Percentiles rank a stretch among this genome's conserved stretches.
These are phyloP conservation scores for Chloropicon primus DNA, from an alignment of 139 green algal genomes.

Conservation along the genomic window DNA sequence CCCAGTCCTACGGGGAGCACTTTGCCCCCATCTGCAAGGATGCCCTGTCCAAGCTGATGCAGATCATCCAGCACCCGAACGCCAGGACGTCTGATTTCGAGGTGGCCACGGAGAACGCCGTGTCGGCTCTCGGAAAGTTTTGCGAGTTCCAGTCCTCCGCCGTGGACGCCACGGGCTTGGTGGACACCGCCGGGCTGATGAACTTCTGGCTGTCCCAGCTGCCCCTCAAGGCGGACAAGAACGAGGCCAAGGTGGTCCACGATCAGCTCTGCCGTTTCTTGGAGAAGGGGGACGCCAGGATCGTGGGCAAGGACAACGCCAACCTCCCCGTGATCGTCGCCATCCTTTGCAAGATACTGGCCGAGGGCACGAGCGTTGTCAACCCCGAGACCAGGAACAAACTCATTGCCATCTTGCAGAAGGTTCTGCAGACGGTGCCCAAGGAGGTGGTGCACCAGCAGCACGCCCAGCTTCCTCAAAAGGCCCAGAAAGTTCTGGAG, in stretches of 20 bases:
- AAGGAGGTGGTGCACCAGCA: neutral
- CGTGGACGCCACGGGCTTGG: neutral
- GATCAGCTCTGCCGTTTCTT: conserved; percentile 24
- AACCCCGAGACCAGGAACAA: neutral
- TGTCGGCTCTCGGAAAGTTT: conserved; percentile 28
- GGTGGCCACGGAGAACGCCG: conserved; percentile 66
- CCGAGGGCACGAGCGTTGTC: conserved; percentile 1
- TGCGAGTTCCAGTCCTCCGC: conserved; percentile 18
- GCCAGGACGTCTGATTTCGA: conserved; percentile 47
- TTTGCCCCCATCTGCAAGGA: conserved; percentile 1
- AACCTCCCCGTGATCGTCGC: conserved; percentile 26
- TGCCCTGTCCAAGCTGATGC: conserved; percentile 4
- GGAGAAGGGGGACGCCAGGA: conserved; percentile 27
- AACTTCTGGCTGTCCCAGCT: conserved; percentile 37
- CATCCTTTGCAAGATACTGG: conserved; percentile 9
- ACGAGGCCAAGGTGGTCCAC: conserved; percentile 37
- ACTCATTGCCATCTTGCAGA: neutral
- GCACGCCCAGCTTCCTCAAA: neutral
- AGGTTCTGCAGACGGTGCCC: neutral
- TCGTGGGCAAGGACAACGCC: conserved; percentile 32
- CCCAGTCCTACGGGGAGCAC: conserved; percentile 23
- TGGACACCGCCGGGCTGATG: conserved; percentile 14
- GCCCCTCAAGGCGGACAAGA: conserved; percentile 47
- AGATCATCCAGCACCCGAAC: conserved; percentile 20
- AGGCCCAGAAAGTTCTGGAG: neutral